Conservation (phyloP, 148 eudicot genomes). For the Arbutus unedo region DNA sequence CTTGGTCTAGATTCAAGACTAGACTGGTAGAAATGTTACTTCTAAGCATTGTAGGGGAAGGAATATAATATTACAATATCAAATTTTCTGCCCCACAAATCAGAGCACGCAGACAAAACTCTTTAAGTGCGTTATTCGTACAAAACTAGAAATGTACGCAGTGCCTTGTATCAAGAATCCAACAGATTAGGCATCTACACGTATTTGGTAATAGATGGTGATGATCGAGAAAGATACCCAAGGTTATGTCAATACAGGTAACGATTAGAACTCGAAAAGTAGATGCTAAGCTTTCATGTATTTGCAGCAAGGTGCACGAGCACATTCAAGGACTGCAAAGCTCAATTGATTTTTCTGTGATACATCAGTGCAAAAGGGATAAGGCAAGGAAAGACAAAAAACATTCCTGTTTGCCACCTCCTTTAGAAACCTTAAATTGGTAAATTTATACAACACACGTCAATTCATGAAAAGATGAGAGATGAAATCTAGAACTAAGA, state of each 20-base stretch:
- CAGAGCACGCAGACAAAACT: background rate
- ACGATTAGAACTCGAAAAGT: background rate
- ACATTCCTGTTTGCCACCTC: background rate
- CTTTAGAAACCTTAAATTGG: background rate
- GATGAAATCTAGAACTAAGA: background rate
- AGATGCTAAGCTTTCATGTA: background rate
- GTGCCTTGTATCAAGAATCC: background rate
- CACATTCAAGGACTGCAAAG: background rate
- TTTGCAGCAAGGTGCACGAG: background rate
- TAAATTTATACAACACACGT: background rate
- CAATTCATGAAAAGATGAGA: background rate
- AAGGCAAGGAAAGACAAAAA: background rate
- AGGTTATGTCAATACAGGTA: background rate
- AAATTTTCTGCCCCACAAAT: constrained; percentile 2
- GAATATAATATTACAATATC: background rate
- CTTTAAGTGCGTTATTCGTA: background rate
- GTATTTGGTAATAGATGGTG: background rate
- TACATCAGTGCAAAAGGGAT: background rate
- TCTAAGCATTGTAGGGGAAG: background rate
- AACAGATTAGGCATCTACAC: background rate
- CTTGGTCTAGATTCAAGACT: background rate
- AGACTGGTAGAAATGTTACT: background rate
- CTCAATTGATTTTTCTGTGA: background rate
- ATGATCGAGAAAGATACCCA: background rate
- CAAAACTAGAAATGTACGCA: background rate